These are phyloP conservation scores for Aspergillus sp. DNA, from an alignment of 2,329 filamentous ascomycete species.

Conservation along the genomic window DNA sequence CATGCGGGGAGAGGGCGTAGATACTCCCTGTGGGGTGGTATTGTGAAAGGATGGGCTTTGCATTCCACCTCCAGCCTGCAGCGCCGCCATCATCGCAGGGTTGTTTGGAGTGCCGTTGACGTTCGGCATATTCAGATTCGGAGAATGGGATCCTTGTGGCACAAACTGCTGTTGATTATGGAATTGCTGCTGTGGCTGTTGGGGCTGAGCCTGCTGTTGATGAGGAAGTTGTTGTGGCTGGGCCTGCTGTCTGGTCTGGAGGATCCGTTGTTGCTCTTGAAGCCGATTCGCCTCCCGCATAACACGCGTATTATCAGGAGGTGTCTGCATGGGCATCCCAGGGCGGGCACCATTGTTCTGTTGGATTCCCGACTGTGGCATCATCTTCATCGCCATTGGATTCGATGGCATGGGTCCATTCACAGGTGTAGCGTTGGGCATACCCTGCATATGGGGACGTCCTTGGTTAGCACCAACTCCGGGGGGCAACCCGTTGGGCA, in stretches of 20 bases:
- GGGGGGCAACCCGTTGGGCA: conserved; percentile 45
- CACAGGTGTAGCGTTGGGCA: conserved; percentile 46
- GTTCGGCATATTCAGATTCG: conserved; percentile 47
- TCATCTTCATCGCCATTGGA: conserved; percentile 60
- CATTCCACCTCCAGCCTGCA: conserved; percentile 47
- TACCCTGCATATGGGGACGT: conserved; percentile 45
- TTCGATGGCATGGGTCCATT: conserved; percentile 55
- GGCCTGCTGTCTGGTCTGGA: conserved; percentile 53
- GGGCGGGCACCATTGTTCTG: conserved; percentile 40
- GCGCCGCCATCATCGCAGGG: conserved; percentile 47
- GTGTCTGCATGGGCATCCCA: conserved; percentile 57
- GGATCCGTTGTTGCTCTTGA: conserved; percentile 60
- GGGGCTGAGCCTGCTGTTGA: conserved; percentile 32
- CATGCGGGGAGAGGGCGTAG: conserved; percentile 51
- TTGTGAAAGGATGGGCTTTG: conserved; percentile 48
- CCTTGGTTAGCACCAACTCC: conserved; percentile 39
- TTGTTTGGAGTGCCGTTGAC: conserved; percentile 45
- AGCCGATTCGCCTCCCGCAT: conserved; percentile 51
- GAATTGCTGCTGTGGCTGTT: conserved; percentile 35
- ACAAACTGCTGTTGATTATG: conserved; percentile 45
- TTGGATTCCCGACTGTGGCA: conserved; percentile 61
- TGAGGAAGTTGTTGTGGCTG: conserved; percentile 35
- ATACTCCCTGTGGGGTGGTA: conserved; percentile 41
- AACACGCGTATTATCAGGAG: conserved; percentile 51
- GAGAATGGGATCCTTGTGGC: conserved; percentile 47